Base-by-base conservation (phyloP, 768 basidiomycete genomes). In the Pleurotus tuoliensis region DNA sequence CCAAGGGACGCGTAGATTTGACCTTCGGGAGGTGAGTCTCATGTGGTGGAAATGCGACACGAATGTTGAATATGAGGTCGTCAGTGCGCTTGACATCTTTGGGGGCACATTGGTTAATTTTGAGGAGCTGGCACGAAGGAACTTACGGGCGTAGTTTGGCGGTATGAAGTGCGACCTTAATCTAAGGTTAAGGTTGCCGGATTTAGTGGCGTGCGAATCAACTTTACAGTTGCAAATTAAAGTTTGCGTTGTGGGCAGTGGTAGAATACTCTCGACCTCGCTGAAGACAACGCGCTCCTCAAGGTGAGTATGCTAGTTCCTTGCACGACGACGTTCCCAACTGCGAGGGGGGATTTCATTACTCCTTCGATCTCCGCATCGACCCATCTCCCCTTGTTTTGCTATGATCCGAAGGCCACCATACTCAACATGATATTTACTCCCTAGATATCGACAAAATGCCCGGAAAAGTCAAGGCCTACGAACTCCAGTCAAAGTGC, bases 401-500 rank as follows among this genome's bases (percentile, higher is more conserved):
- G 7, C 43, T 3, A 4, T 22, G 6, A 25, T 11, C 11, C 30
- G 30, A 11, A 34, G 30, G 46, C 12, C 46, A 16, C 13, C 44
- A 16, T 37, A 47, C 49, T 44, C 1, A 34, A 34, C 30, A 34
- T 34, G 47, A 24, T 12, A 5, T 49, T n/a, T 39, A n/a, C 8
- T 39, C 16, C 18, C 39, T 56, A 51, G 47, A 47, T 34, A 41
- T 59, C 71, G 63, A 65, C 75, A 84, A 76, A 70, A 92, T 92
- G 89, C 84, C 90, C 77, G 84, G 84, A 67, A 93, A 94, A 83
- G 90, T 94, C 80, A 93, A 93, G 82, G 91, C 93, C 69, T 92
- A 94, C 80, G 92, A 94, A 75, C 91, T 94, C 74, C 91, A 92
- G 75, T 91, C 90, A 74, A 95, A 96, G 92, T 93, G 73, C 73